Conservation (phyloP, 2,329 filamentous ascomycete genomes). For the Cercospora janseana region DNA sequence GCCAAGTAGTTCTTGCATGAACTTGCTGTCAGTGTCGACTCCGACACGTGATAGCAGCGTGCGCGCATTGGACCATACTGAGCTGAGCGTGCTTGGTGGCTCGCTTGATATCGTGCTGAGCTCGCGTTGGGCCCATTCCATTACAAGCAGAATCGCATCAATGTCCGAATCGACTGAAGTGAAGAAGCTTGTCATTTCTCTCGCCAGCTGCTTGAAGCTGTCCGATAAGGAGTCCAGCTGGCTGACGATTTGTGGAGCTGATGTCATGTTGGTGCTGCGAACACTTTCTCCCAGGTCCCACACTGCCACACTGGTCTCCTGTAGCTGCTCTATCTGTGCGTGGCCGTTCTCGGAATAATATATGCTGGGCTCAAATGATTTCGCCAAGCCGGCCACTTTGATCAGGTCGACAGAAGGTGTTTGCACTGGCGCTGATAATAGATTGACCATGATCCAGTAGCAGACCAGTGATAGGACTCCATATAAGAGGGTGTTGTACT, state of each 20-base stretch:
- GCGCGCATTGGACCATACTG: conserved; percentile 82
- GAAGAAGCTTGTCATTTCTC: conserved; percentile 89
- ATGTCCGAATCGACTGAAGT: conserved; percentile 91
- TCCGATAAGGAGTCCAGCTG: conserved; percentile 84
- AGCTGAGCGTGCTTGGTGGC: conserved; percentile 63
- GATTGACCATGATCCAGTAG: conserved; percentile 61
- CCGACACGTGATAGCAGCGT: conserved; percentile 66
- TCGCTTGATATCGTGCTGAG: conserved; percentile 66
- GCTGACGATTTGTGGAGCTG: conserved; percentile 77
- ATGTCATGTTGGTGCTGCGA: conserved; percentile 84
- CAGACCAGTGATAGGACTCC: conserved; percentile 62
- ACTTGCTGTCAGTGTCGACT: conserved; percentile 27
- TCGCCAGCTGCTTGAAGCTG: conserved; percentile 75
- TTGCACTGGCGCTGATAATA: conserved; percentile 66
- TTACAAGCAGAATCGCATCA: conserved; percentile 86
- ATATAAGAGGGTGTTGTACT: conserved; percentile 64
- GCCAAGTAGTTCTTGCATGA: conserved; percentile 62
- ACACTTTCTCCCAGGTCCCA: conserved; percentile 94
- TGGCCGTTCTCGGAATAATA: conserved; percentile 91
- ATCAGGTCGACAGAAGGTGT: conserved; percentile 78
- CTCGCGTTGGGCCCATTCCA: conserved; percentile 93
- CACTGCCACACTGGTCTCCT: conserved; percentile 87
- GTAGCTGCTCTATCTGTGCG: conserved; percentile 79
- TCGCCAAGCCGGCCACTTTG: conserved; percentile 84
- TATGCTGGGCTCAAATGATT: conserved; percentile 89